Base-by-base conservation (phyloP, 768 basidiomycete species). In the Boletus fagicola region DNA sequence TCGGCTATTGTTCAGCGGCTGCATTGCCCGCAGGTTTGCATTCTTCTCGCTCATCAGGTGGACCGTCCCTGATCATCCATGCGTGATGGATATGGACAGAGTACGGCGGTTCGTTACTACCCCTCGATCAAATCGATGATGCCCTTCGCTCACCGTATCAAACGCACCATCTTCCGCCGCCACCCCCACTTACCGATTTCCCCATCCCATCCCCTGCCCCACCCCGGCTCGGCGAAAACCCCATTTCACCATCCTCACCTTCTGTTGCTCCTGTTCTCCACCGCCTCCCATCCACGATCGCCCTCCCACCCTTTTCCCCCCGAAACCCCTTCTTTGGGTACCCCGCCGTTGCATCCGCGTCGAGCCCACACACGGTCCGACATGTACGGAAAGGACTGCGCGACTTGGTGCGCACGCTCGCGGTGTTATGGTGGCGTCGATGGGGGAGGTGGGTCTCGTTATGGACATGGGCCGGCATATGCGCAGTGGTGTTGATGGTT, bases 261-360 rank as follows among this genome's bases (percentile, higher is more conserved):
- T 26, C 42, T 5, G 18, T 31, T 5, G 3, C 36, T 10, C 11
- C 36, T 5, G 15, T 31, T 6, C 49, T 36, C 18, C 13, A 44
- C 5, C 59, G 60, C 51, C 8, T 38, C 35, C 38, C 61, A 40
- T 61, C 63, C 36, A 53, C 59, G 45, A 52, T 63, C 24, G 15
- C 24, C 18, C 61, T 83, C 42, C 77, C 85, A 10, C 77, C 86
- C 20, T 83, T 80, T 31, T 90, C 88, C 28, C 66, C 74, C 38
- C 72, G 82, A 40, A 91, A 90, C 60, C 90, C 90, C 1, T 90
- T 85, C 71, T 92, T 82, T 60, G 89, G 89, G 4, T 90, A 91
- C 65, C 86, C 88, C 7, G 76, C 78, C 13, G 33, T 62, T 40
- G 42, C 76, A 6, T 68, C 70, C 62, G 56, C 69, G 64, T 47